Evolutionary conservation across 2,329 filamentous ascomycete genomes (phyloP).

Genomic region (Metarhizium anisopliae): DNA sequence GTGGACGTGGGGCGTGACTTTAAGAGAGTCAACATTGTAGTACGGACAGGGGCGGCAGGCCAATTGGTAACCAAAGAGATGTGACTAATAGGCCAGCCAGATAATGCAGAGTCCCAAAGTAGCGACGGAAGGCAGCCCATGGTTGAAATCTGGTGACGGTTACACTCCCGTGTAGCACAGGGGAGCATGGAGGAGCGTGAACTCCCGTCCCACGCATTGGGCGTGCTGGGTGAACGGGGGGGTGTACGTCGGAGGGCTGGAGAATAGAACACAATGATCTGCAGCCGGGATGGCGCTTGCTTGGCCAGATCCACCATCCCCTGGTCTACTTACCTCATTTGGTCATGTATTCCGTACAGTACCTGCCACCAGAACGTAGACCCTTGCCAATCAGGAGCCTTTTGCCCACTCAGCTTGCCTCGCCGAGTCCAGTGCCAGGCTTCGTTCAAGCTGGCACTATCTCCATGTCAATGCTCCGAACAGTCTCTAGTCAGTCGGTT

Average conservation of each 20-base stretch:
- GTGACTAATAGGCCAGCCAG: background rate
- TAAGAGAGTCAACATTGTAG: too few relatives aligned
- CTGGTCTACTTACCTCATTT: background rate
- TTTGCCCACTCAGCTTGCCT: background rate
- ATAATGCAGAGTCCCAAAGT: background rate
- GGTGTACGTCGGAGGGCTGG: background rate
- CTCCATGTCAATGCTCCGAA: too few relatives aligned
- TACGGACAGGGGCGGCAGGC: background rate
- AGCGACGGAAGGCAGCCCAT: too few relatives aligned
- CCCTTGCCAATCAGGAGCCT: background rate
- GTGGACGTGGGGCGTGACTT: background rate
- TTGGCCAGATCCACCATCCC: background rate
- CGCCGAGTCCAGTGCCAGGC: too few relatives aligned
- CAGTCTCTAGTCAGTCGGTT: too few relatives aligned
- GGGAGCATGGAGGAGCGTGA: background rate
- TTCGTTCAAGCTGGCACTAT: too few relatives aligned
- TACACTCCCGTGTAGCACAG: background rate
- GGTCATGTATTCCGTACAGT: background rate
- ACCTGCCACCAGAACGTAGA: background rate
- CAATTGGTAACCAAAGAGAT: background rate
- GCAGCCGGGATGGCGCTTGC: background rate
- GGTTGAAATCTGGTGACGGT: background rate
- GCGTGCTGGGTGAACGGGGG: background rate
- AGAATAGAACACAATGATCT: background rate
- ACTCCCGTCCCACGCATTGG: background rate